phyloP scores from a whole-genome alignment of 805 yeast species.

The Cyberlindnera mycetangii region DNA sequence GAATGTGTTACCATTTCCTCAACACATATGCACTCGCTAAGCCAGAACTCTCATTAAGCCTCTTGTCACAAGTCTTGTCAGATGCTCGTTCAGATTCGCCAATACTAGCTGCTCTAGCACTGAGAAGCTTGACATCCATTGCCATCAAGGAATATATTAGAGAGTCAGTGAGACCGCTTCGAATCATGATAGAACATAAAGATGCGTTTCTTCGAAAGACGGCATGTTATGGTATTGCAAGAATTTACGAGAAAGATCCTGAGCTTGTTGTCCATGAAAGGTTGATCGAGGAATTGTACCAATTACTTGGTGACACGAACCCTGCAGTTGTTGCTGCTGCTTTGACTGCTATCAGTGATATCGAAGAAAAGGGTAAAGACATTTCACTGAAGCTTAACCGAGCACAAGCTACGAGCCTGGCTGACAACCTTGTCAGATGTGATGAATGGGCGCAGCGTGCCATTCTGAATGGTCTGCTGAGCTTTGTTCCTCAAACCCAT shows the following conservation, averaged over 20 bases:
- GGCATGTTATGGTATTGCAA: constrained; percentile 68
- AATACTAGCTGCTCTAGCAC: constrained; percentile 52
- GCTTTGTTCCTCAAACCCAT: constrained; percentile 68
- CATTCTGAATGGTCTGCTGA: constrained; percentile 60
- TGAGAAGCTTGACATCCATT: constrained; percentile 62
- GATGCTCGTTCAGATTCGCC: constrained; percentile 52
- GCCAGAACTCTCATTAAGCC: constrained; percentile 52
- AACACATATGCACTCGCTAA: constrained; percentile 56
- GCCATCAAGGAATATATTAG: constrained; percentile 49
- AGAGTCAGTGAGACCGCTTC: constrained; percentile 40
- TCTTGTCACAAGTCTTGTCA: constrained; percentile 50
- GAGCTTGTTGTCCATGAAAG: constrained; percentile 40
- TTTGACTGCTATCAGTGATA: constrained; percentile 59
- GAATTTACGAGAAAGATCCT: constrained; percentile 56
- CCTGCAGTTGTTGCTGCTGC: constrained; percentile 69
- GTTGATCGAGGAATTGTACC: constrained; percentile 48
- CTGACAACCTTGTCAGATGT: constrained; percentile 29
- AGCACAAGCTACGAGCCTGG: constrained; percentile 41
- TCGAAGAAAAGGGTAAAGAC: constrained; percentile 54
- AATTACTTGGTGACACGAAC: constrained; percentile 51
- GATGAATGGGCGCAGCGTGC: constrained; percentile 70
- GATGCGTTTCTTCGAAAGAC: constrained; percentile 64
- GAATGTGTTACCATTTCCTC: constrained; percentile 67
- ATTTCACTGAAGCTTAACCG: constrained; percentile 54
- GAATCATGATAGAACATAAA: constrained; percentile 38